phyloP scores from a whole-genome alignment of 306 rosid genomes.

The Gillenia trifoliata region DNA sequence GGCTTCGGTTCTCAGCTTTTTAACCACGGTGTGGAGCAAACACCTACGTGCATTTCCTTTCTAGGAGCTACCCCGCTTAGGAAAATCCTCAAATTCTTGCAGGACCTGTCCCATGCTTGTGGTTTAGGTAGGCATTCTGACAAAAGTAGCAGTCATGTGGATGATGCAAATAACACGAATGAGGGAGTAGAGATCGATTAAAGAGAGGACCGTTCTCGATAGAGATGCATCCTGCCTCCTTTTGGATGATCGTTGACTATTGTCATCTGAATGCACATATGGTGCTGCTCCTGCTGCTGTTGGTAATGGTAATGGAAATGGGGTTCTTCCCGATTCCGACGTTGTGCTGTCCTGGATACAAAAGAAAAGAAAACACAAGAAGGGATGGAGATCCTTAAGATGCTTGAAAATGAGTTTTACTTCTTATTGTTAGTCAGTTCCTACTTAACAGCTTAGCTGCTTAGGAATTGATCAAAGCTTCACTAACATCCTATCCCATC shows the following conservation, averaged over 20 bases:
- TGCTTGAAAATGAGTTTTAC: slow-evolving; percentile 79
- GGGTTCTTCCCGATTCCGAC: slow-evolving; percentile 35
- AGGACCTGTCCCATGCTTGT: slow-evolving; percentile 73
- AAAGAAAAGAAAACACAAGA: slow-evolving; percentile 66
- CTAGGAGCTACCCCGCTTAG: slow-evolving; percentile 68
- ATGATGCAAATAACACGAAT: slow-evolving; percentile 38
- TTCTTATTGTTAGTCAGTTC: too few species aligned
- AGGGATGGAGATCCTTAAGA: slow-evolving; percentile 64
- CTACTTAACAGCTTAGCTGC: too few species aligned
- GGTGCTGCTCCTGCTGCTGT: slow-evolving; percentile 28
- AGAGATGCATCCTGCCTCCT: slow-evolving; percentile 72
- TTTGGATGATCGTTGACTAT: slow-evolving; percentile 64
- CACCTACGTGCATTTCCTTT: slow-evolving; percentile 86
- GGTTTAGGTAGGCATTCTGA: slow-evolving; percentile 71
- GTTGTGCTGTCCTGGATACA: slow-evolving; percentile 66
- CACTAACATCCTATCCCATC: too few species aligned
- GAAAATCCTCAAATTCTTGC: slow-evolving; percentile 83
- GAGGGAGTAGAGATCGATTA: slow-evolving; percentile 49
- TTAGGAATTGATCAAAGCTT: too few species aligned
- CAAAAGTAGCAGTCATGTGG: slow-evolving; percentile 43
- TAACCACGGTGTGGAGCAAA: slow-evolving; percentile 62
- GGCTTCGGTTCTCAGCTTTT: slow-evolving; percentile 67
- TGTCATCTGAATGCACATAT: slow-evolving; percentile 38
- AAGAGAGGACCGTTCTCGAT: slow-evolving; percentile 69
- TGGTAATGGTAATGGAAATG: slow-evolving; percentile 30